Base-by-base conservation (phyloP, 495 filamentous ascomycete genomes). In the Xylaria intraflava region DNA sequence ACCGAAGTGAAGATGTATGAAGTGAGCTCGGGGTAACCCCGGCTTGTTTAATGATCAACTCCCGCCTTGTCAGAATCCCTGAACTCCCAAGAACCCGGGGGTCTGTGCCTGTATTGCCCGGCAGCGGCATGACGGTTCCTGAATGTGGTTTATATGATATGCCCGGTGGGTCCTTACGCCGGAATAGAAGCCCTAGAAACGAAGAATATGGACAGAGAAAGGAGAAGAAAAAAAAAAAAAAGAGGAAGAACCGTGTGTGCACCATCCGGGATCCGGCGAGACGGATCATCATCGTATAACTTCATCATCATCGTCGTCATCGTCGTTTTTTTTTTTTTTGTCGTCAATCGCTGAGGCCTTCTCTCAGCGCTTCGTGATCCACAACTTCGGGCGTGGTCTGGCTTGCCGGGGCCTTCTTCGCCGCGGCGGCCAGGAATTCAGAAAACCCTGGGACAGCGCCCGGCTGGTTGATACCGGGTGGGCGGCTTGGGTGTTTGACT, bases 381-480 rank as follows among this genome's bases (percentile, higher is more conserved):
- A 73, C 57, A 0, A 58, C 60, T 7, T 72, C 68, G 6, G 75
- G 72, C 19, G 56, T 60, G 12, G 76, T 74, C 50, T 72, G 72
- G 23, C 67, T 67, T 16, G 53, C 49, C 9, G 70, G 72, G n/a
- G 64, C 57, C 17, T 65, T 68, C 22, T 66, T 66, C 55, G 68
- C 62, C n/a, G 70, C 69, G 20, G 62, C 61, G 6, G 66, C 67
- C 53, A 65, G 65, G 47, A 70, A 72, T 29, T 73, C 67, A 5
- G 69, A 56, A 41, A 80, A 79, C 1, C 78, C 77, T 0, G 78
- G 77, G 20, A 81, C 69, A 4, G 65, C 61, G 2, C 78, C 78
- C 0, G 70, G 69, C 58, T 81, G 78, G 53, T 81, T 81, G 55
- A 80, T 76, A 0, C 78, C 78, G 6, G 77, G 72, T 0, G 69